Evolutionary conservation across 169 alveolate genomes (phyloP), one percentile per base, ranked within the genome.

Genomic region (Plasmodium coatneyi): DNA sequence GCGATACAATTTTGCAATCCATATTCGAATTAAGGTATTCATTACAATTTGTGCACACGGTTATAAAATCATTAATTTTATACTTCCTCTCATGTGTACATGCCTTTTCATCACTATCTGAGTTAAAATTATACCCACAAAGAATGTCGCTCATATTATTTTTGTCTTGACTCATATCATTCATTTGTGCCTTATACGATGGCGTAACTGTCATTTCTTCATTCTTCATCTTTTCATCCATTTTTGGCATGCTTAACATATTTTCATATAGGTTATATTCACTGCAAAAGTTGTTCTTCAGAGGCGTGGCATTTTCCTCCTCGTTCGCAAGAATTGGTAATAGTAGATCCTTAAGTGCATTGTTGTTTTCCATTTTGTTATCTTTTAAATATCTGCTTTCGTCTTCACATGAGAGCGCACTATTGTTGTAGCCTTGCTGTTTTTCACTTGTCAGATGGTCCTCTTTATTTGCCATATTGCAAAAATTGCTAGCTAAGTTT

Each of bases 31-130:
- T 86, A 34, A 86, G 54, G 54, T 86, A 86, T 34, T 86, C 93
- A 70, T 86, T 71, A 54, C 93, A 86, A 28, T 74, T 74, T 86
- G 84, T 86, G 30, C 93, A 86, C 56, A 86, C 78, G 43, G 93
- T 86, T 74, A 86, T 74, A 76, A 86, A 86, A 52, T 86, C 93
- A 86, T 86, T 86, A 28, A 86, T 74, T 86, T 86, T 86, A 46
- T 78, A 86, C 28, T 74, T 86, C 41, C 46, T 49, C 60, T 86
- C 93, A 76, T 86, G 93, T 9, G 70, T 5, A 86, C 93, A 86
- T 54, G 5, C 49, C 80, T 86, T 86, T 86, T 86, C 93, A 25
- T 86, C 93, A 54, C 81, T 86, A 86, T 86, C 93, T 32, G 93
- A 86, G 43, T 76, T 86, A 78, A 86, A 86, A 76, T 74, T 86